Evolutionary conservation across 257 asterid species (phyloP), one percentile per base, ranked within the genome.

Genomic region (Primulina eburnea): DNA sequence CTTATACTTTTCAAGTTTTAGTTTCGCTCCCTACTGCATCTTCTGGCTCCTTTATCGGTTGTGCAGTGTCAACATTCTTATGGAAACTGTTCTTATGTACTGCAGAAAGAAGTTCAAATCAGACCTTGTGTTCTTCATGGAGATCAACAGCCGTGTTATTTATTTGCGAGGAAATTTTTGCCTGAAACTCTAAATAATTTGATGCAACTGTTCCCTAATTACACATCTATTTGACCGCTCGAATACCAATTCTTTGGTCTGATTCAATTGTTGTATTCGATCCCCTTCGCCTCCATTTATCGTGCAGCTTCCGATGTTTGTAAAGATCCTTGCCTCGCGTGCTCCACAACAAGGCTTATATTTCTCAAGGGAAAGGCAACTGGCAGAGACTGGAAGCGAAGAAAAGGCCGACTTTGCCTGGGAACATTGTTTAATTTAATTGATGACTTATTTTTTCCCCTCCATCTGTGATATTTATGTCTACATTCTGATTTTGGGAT

Each of bases 81-180:
- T 21, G 61, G 53, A 70, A 60, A n/a, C 4, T 70, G 58, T 20
- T 60, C 18, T 64, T 69, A 6, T 28, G 14, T 26, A 65, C 34
- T 85, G 86, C 90, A 93, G 99, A 87, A 81, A 73, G 78, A 84
- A 74, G 59, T 78, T 71, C 88, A 83, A 81, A 77, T 81, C 62
- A 76, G 66, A 59, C 90, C 87, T 2, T 93, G 99, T 87, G 60
- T 89, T 79, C 89, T 97, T 97, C 89, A 90, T 26, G 99, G 96
- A 74, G 84, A 80, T 35, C 81, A 75, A 74, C 82, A 91, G 32
- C 92, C 95, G 2, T 90, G 99, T 71, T 90, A 89, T 76, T 78
- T 93, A 73, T 93, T 93, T 38, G 99, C 85, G 4, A 87, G 99
- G 85, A 93, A 93, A 82, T 93, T 90, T 78, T 81, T 81, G 78